These are phyloP conservation scores for Neodidymelliopsis sp. DNA, from an alignment of 2,329 filamentous ascomycete species.

Conservation along the genomic window DNA sequence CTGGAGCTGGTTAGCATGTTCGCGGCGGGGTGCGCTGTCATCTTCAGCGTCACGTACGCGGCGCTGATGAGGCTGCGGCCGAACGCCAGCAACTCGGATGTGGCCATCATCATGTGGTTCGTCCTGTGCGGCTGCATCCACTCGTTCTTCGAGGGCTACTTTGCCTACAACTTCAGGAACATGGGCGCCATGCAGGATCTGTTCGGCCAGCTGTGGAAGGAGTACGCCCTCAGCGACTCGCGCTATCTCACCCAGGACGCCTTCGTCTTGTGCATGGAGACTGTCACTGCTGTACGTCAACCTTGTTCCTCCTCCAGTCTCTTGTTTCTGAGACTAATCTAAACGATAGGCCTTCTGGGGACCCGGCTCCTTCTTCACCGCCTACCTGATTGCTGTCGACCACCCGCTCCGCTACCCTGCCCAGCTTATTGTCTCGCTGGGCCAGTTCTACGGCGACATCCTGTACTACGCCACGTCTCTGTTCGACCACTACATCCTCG, in stretches of 20 bases:
- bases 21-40: conserved; percentile 60
- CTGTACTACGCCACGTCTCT: conserved; percentile 70
- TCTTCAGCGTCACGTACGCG: conserved; percentile 65
- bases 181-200: conserved; percentile 74
- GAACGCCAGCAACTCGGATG: conserved; percentile 61
- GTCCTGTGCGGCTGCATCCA: conserved; percentile 77
- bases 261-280: conserved; percentile 88
- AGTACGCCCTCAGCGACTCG: conserved; percentile 87
- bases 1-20: conserved; percentile 68
- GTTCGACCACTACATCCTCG: conserved; percentile 65
- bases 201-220: conserved; percentile 90
- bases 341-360: conserved; percentile 67
- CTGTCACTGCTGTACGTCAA: conserved; percentile 73
- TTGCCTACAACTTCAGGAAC: conserved; percentile 70
- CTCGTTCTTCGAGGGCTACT: conserved; percentile 86
- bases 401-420: conserved; percentile 66
- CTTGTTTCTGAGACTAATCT: background rate
- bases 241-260: conserved; percentile 79
- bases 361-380: conserved; percentile 65
- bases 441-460: conserved; percentile 69
- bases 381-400: conserved; percentile 61
- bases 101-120: conserved; percentile 75
- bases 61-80: conserved; percentile 63
- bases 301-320: background rate
- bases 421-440: conserved; percentile 67